phyloP scores from a whole-genome alignment of 1,139 yeast genomes.

The Taiozyma sp. region DNA sequence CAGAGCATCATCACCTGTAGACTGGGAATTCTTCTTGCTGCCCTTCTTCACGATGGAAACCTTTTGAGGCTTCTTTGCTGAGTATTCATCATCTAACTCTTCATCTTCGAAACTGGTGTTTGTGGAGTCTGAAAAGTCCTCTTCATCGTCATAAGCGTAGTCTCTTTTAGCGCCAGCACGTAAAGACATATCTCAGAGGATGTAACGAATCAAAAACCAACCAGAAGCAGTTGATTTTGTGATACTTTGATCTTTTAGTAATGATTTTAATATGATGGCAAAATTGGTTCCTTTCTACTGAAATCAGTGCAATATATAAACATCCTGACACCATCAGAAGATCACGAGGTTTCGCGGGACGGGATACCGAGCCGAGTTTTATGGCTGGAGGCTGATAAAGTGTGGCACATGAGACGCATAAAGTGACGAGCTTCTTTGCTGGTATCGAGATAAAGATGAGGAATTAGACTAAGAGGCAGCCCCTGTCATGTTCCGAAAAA shows the following conservation, averaged over 20 bases:
- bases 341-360: background rate
- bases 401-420: background rate
- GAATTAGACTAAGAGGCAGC: background rate
- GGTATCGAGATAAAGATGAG: background rate
- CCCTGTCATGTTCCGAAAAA: background rate
- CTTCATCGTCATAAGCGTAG: slow-evolving; percentile 28
- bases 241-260: background rate
- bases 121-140: slow-evolving; percentile 27
- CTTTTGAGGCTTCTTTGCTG: slow-evolving; percentile 12
- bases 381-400: background rate
- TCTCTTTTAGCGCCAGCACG: background rate
- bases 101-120: slow-evolving; percentile 26
- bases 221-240: background rate
- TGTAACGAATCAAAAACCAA: background rate
- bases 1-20: slow-evolving; percentile 19
- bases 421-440: background rate
- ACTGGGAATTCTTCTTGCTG: slow-evolving; percentile 24
- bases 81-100: slow-evolving; percentile 25
- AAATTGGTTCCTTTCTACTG: background rate
- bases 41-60: slow-evolving; percentile 20
- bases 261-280: background rate
- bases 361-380: background rate
- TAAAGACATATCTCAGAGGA: background rate
- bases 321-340: background rate
- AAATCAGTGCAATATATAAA: background rate